phyloP scores from a whole-genome alignment of 148 eudicot species.

The Pouteria glomerata region DNA sequence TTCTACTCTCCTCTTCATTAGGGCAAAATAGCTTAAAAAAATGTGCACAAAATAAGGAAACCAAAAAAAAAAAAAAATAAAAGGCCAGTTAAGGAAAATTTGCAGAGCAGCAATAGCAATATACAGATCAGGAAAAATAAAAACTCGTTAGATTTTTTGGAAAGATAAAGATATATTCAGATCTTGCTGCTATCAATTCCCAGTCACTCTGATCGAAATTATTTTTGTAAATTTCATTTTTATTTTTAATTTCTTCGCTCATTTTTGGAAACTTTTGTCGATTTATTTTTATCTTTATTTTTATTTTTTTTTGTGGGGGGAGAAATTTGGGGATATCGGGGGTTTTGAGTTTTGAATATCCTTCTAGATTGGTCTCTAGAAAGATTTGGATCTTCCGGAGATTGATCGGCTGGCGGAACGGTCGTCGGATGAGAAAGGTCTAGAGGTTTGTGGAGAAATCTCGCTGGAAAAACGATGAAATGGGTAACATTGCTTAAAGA shows the following conservation, averaged over 20 bases:
- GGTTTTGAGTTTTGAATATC: slow-evolving; percentile 9
- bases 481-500: slow-evolving; percentile 97
- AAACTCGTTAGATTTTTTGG: neutral
- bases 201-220: slow-evolving; percentile 13
- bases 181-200: slow-evolving; percentile 21
- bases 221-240: neutral
- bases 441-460: slow-evolving; percentile 35
- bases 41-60: too few species aligned
- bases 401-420: slow-evolving; percentile 15
- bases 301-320: neutral
- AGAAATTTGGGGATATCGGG: neutral
- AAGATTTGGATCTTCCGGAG: slow-evolving; percentile 19
- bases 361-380: slow-evolving; percentile 8
- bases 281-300: neutral
- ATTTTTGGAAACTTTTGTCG: neutral
- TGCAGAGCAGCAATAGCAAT: slow-evolving; percentile 3
- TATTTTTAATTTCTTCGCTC: neutral
- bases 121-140: slow-evolving; percentile 13
- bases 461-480: slow-evolving; percentile 65
- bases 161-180: neutral
- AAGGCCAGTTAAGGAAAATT: slow-evolving; percentile 8
- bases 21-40: slow-evolving; percentile 12
- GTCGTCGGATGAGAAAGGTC: slow-evolving; percentile 18
- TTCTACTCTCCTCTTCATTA: slow-evolving; percentile 17
- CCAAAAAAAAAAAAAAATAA: neutral